Conservation (phyloP, 169 alveolate genomes). For the Cryptosporidium meleagridis region DNA sequence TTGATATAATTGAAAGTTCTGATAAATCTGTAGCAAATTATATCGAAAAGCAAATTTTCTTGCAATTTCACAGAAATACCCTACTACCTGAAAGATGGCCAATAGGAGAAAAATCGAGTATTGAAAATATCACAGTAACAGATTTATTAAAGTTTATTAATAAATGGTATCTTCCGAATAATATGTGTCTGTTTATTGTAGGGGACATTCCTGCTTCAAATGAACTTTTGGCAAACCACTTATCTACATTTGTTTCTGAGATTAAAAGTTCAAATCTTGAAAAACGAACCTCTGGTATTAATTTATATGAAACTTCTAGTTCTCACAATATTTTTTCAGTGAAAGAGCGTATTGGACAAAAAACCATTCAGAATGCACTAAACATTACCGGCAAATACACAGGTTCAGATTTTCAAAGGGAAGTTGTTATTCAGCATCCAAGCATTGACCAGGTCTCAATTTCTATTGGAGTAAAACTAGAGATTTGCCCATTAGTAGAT, state of each 20-base stretch:
- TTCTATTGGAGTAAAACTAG: conserved; percentile 43
- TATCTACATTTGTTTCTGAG: conserved; percentile 19
- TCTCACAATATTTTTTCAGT: conserved; percentile 34
- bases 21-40: conserved; percentile 21
- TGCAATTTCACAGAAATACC: conserved; percentile 49
- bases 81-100: conserved; percentile 63
- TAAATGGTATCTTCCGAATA: conserved; percentile 56
- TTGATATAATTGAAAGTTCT: conserved; percentile 7
- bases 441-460: conserved; percentile 33
- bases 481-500: conserved; percentile 56
- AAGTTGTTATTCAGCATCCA: conserved; percentile 9
- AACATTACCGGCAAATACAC: neutral
- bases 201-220: conserved; percentile 56
- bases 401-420: neutral
- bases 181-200: conserved; percentile 50
- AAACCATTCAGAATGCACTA: neutral
- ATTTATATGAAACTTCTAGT: neutral
- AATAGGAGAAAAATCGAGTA: conserved; percentile 14
- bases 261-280: neutral
- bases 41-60: conserved; percentile 52
- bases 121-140: conserved; percentile 17
- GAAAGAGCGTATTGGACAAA: conserved; percentile 36
- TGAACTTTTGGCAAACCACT: conserved; percentile 25
- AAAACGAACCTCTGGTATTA: neutral
- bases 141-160: conserved; percentile 11